These are phyloP conservation scores for Fagopyrum esculentum DNA, from an alignment of 148 eudicot genomes.

Conservation along the genomic window DNA sequence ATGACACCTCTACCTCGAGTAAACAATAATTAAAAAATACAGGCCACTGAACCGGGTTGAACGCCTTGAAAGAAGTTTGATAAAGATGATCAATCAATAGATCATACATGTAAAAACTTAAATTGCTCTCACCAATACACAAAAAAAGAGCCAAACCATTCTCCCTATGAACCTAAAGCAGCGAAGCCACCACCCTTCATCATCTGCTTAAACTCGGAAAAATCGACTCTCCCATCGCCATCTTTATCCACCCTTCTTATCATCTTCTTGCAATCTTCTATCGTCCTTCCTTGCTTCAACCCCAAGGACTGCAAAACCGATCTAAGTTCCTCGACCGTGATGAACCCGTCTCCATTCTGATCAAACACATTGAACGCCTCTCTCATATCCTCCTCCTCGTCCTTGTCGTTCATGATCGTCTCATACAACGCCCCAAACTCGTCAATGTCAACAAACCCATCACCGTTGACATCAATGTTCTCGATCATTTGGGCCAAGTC, in stretches of 20 bases:
- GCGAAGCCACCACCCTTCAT: slow-evolving; percentile 91
- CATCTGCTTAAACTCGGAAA: slow-evolving; percentile 70
- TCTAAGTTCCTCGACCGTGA: slow-evolving; percentile 74
- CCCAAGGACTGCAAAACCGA: slow-evolving; percentile 73
- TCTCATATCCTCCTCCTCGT: slow-evolving; percentile 82
- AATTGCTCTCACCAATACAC: not conserved
- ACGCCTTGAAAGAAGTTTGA: not conserved
- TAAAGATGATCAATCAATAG: not conserved
- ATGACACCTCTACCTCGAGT: too few species aligned
- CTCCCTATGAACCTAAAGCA: slow-evolving; percentile 31
- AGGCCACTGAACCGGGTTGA: too few species aligned
- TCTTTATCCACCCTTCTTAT: slow-evolving; percentile 75
- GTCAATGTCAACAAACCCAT: slow-evolving; percentile 64
- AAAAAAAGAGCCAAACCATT: not conserved
- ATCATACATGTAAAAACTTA: not conserved
- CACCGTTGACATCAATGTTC: slow-evolving; percentile 54
- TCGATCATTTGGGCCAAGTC: slow-evolving; percentile 70
- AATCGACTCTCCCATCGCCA: slow-evolving; percentile 85
- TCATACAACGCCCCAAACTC: slow-evolving; percentile 67
- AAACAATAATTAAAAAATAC: too few species aligned
- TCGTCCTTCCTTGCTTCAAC: slow-evolving; percentile 76
- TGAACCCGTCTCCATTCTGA: slow-evolving; percentile 85
- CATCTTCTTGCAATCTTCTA: slow-evolving; percentile 79
- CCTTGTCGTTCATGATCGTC: slow-evolving; percentile 58
- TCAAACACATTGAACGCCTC: slow-evolving; percentile 94